These are phyloP conservation scores for Fremontodendron californicum DNA, from an alignment of 345 rosid species.

Conservation along the genomic window DNA sequence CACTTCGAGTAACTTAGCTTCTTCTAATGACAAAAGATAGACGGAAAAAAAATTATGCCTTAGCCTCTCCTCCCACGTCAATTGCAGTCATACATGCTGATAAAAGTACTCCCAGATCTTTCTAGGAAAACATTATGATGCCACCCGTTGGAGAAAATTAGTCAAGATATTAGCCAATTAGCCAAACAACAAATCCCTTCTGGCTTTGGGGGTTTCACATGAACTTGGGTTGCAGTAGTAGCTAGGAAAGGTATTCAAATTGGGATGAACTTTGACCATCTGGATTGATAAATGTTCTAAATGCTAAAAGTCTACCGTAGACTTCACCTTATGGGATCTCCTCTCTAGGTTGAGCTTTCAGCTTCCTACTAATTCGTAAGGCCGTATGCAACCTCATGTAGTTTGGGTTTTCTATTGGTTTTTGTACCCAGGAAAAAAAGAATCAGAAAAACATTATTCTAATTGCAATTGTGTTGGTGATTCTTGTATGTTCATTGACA, in stretches of 20 bases:
- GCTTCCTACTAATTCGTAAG: background rate
- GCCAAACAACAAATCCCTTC: background rate
- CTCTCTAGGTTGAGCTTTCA: background rate
- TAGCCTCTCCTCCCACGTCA: background rate
- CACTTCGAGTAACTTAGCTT: too few species aligned
- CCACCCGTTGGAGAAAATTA: too few species aligned
- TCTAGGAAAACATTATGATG: background rate
- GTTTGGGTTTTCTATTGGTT: background rate
- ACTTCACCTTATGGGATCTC: background rate
- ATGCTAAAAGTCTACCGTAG: background rate
- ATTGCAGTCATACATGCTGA: background rate
- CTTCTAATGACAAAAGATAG: too few species aligned
- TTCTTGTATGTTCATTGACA: background rate
- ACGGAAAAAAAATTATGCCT: too few species aligned
- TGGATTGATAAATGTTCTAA: background rate
- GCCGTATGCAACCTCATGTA: background rate
- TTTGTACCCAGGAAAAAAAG: background rate
- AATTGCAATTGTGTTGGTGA: background rate
- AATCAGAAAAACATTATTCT: background rate
- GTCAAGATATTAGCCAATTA: background rate
- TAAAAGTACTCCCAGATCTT: background rate
- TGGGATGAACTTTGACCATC: background rate
- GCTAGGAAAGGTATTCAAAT: background rate
- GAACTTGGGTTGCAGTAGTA: too few species aligned
- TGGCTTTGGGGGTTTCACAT: background rate